A percentile compares a stretch with the other conserved stretches of the same genome.
Evolutionary conservation across 2,329 filamentous ascomycete genomes (phyloP).

Genomic region (Aspergillus awamori): DNA sequence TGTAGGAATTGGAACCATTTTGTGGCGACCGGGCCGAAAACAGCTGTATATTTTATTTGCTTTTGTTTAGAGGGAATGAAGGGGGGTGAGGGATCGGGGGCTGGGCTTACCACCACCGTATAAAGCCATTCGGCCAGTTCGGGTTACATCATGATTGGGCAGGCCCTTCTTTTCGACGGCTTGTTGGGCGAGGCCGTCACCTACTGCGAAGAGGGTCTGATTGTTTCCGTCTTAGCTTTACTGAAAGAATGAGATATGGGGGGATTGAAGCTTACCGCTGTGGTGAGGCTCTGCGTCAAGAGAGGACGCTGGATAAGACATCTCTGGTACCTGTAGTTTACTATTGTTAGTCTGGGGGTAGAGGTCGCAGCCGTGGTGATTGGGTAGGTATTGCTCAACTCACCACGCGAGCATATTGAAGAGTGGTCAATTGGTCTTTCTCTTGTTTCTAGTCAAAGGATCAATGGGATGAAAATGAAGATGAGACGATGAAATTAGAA

Average conservation of each 20-base stretch:
- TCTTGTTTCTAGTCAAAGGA: too few species aligned
- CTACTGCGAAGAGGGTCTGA: conserved; percentile 18
- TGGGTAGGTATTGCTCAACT: background rate
- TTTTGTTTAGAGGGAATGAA: background rate
- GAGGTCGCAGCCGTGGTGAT: background rate
- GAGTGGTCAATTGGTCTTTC: background rate
- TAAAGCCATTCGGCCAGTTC: conserved; percentile 13
- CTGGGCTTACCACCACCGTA: conserved; percentile 19
- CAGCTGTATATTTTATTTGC: background rate
- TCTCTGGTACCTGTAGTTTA: conserved; percentile 17
- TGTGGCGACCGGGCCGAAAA: conserved; percentile 21
- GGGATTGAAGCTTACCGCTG: conserved; percentile 13
- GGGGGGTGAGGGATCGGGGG: background rate
- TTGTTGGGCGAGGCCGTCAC: conserved; percentile 22
- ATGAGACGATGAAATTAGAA: background rate
- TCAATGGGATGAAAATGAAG: background rate
- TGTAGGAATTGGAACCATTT: conserved; percentile 24
- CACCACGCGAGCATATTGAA: background rate
- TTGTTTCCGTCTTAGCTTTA: background rate
- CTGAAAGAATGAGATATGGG: too few species aligned
- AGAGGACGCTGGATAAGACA: conserved; percentile 18
- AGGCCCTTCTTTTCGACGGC: conserved; percentile 18
- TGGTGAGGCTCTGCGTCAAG: conserved; percentile 21
- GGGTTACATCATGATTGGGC: conserved; percentile 14
- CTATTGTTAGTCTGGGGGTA: background rate